Conservation (phyloP, 768 basidiomycete species). For the Tulasnella sp. region DNA sequence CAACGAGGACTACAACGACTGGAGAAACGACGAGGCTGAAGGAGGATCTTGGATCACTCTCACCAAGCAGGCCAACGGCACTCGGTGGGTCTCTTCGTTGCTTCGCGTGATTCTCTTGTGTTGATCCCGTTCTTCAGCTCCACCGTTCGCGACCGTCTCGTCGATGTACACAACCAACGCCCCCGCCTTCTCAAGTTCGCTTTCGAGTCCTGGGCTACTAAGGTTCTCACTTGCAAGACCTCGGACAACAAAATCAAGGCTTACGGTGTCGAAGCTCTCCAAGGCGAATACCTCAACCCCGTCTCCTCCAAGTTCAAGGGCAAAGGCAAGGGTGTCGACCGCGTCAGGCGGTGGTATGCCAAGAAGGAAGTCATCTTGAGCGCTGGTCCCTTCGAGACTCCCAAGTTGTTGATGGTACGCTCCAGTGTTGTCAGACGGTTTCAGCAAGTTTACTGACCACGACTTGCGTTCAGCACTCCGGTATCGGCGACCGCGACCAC, state of each 20-base stretch:
- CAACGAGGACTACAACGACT: background rate
- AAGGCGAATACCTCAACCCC: background rate
- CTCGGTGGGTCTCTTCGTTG: background rate
- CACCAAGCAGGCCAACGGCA: conserved; percentile 2
- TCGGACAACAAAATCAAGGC: background rate
- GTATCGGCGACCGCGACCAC: conserved; percentile 12
- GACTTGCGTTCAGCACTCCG: conserved; percentile 8
- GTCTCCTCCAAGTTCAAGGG: conserved; percentile 3
- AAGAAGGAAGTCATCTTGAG: conserved; percentile 14
- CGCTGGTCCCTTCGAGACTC: conserved; percentile 13
- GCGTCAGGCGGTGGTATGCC: background rate
- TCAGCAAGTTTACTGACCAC: background rate
- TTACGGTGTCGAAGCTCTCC: background rate
- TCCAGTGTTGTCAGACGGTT: background rate
- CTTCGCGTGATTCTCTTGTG: no score
- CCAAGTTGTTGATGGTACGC: conserved; percentile 8
- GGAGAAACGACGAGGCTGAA: conserved; percentile 1
- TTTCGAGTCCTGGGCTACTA: conserved; percentile 2
- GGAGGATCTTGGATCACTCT: background rate
- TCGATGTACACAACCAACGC: background rate
- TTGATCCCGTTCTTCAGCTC: background rate
- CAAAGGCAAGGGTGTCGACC: background rate
- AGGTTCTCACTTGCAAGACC: conserved; percentile 3
- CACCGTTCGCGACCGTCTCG: background rate
- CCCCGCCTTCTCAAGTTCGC: background rate